These are phyloP conservation scores for Colletotrichum echinochloae DNA, from an alignment of 2,329 filamentous ascomycete genomes.

Conservation along the genomic window DNA sequence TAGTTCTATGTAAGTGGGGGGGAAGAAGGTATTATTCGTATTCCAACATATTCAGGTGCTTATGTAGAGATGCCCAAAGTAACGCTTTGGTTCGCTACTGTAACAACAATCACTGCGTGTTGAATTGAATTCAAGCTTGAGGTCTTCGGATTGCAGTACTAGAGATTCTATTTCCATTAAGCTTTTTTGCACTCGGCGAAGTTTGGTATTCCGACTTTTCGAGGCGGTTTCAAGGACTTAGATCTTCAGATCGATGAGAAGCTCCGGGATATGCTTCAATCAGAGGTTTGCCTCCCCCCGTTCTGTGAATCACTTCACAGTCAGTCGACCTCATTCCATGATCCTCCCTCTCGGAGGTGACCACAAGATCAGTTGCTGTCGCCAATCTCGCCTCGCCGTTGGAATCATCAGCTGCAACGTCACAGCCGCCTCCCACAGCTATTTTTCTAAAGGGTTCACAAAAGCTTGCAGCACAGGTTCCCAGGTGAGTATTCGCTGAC, in stretches of 20 bases:
- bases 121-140: neutral
- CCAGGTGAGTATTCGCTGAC: neutral
- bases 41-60: neutral
- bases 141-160: neutral
- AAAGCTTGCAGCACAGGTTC: neutral
- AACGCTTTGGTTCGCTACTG: too few species aligned
- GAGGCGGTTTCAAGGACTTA: neutral
- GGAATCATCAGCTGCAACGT: neutral
- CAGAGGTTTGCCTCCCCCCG: neutral
- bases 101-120: neutral
- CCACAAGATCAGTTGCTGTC: neutral
- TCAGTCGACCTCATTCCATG: neutral
- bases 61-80: neutral
- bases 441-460: rapidly evolving
- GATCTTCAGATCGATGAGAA: neutral
- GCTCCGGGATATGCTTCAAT: neutral
- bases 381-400: too few species aligned
- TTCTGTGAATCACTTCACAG: neutral
- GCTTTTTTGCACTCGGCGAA: too few species aligned
- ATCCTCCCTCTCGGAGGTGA: neutral
- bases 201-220: too few species aligned
- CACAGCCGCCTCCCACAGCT: neutral
- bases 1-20: neutral
- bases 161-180: neutral
- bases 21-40: too few species aligned